Conservation (phyloP, 495 filamentous ascomycete genomes). For the Trichoderma gamsii region DNA sequence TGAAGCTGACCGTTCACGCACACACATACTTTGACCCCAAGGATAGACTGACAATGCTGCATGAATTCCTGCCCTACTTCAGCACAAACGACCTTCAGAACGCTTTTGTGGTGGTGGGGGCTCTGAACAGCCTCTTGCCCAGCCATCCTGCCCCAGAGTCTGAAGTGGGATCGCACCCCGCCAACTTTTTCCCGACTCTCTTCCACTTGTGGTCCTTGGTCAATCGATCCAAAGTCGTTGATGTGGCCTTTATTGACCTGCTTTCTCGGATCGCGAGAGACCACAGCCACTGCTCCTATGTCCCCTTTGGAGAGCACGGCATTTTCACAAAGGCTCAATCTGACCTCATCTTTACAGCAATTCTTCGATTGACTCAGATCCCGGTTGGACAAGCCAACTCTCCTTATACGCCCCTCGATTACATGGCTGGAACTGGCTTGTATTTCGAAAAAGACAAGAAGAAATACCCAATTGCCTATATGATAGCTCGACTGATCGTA, state of each 20-base stretch:
- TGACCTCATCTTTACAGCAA: slow-evolving; percentile 84
- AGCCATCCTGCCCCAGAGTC: slow-evolving; percentile 70
- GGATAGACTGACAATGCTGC: slow-evolving; percentile 79
- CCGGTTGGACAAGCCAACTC: slow-evolving; percentile 94
- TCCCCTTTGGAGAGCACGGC: slow-evolving; percentile 80
- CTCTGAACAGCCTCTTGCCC: slow-evolving; percentile 81
- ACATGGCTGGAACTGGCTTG: slow-evolving; percentile 71
- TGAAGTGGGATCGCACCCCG: slow-evolving; percentile 65
- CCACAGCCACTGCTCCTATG: slow-evolving; percentile 62
- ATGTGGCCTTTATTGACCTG: slow-evolving; percentile 81
- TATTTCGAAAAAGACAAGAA: slow-evolving; percentile 86
- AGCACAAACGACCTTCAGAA: slow-evolving; percentile 85
- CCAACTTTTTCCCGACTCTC: slow-evolving; percentile 79
- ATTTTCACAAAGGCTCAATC: slow-evolving; percentile 92
- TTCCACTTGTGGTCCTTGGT: slow-evolving; percentile 96
- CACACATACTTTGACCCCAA: slow-evolving; percentile 88
- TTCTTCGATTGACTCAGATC: slow-evolving; percentile 85
- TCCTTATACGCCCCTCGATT: slow-evolving; percentile 83
- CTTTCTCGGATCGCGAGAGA: slow-evolving; percentile 83
- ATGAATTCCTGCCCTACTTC: slow-evolving; percentile 92
- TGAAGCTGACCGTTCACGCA: slow-evolving; percentile 82
- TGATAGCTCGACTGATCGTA: slow-evolving; percentile 92
- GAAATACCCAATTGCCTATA: slow-evolving; percentile 85
- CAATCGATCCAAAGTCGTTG: slow-evolving; percentile 80
- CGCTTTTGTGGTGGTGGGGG: slow-evolving; percentile 79